Conservation (phyloP, 202 grass and related monocot genomes). For the Digitaria exilis region DNA sequence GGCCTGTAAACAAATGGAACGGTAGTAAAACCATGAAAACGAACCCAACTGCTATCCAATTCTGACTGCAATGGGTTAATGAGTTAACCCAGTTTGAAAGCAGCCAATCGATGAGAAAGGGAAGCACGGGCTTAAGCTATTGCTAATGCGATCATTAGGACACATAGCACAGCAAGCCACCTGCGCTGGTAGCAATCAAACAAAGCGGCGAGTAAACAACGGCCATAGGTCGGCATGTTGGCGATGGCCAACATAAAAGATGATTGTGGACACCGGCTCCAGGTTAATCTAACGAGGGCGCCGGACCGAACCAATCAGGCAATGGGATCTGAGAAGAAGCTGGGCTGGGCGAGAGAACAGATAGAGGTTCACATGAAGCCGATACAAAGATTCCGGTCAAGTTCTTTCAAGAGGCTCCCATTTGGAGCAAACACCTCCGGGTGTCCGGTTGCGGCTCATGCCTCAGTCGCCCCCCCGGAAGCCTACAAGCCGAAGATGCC, state of each 20-base stretch:
- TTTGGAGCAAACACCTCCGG: constrained; percentile 12
- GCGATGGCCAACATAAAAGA: constrained; percentile 35
- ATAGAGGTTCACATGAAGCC: constrained; percentile 37
- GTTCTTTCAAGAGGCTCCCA: not conserved
- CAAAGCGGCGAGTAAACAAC: not conserved
- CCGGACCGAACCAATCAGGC: not conserved
- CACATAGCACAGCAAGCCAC: constrained; percentile 33
- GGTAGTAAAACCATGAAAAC: not conserved
- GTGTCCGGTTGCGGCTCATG: constrained; percentile 38
- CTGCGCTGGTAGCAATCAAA: constrained; percentile 24
- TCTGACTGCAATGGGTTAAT: not conserved
- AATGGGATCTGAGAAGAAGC: constrained; percentile 27
- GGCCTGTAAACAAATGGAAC: not conserved
- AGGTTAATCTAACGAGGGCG: not conserved
- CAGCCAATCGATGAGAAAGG: not conserved
- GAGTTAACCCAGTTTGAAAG: not conserved
- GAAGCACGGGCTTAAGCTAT: not conserved
- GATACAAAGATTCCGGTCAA: constrained; percentile 27
- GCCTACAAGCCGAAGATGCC: constrained; percentile 33
- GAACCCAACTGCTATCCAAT: not conserved
- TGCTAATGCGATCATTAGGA: not conserved
- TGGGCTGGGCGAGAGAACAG: not conserved
- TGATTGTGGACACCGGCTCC: constrained; percentile 8
- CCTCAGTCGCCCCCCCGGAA: not conserved
- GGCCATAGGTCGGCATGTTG: no score